Conservation (phyloP, 345 rosid species). For the Raphanus raphanistrum region DNA sequence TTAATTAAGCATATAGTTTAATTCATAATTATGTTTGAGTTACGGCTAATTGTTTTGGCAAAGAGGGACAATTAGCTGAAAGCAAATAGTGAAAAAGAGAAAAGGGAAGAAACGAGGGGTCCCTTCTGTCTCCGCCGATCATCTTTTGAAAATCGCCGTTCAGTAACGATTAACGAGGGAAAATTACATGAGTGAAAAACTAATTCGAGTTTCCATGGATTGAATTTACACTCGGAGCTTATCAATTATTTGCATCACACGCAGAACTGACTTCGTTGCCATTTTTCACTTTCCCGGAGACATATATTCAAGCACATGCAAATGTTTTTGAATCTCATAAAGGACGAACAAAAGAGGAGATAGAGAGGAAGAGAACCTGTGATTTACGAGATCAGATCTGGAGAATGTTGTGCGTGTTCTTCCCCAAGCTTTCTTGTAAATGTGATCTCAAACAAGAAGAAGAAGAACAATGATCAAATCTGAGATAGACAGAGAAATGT, state of each 20-base stretch:
- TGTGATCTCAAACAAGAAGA: slow-evolving; percentile 7
- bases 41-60: not conserved
- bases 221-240: not conserved
- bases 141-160: not conserved
- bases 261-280: not conserved
- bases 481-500: slow-evolving; percentile 35
- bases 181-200: not conserved
- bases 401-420: slow-evolving; percentile 28
- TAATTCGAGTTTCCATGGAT: not conserved
- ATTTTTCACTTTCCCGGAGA: not conserved
- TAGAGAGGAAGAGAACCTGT: slow-evolving; percentile 27
- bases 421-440: slow-evolving; percentile 28
- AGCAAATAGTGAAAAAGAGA: not conserved
- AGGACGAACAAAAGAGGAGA: not conserved
- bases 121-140: not conserved
- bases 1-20: not conserved
- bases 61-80: not conserved
- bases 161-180: not conserved
- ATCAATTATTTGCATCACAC: not conserved
- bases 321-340: slow-evolving; percentile 10
- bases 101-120: not conserved
- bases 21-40: not conserved
- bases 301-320: not conserved
- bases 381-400: slow-evolving; percentile 30
- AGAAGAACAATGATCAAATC: not conserved